Percentiles rank a stretch among this genome's conserved stretches.
Evolutionary conservation across 1,139 yeast species (phyloP).

Genomic region (Pichia sp.): DNA sequence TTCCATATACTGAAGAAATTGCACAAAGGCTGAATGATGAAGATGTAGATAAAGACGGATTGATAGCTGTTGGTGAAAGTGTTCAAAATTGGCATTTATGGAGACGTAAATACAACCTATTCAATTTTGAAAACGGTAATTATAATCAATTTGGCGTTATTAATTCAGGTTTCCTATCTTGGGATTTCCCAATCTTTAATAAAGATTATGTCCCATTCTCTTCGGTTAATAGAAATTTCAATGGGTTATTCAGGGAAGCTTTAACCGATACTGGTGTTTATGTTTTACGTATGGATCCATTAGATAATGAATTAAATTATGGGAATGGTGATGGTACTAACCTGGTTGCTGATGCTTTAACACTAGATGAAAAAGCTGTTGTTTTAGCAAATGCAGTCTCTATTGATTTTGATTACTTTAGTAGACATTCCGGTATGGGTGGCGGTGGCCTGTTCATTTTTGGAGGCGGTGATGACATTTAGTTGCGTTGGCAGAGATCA

Average conservation of each 20-base stretch:
- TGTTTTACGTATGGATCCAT: slow-evolving; percentile 75
- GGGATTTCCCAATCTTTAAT: slow-evolving; percentile 73
- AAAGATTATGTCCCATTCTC: slow-evolving; percentile 56
- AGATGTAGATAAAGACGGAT: slow-evolving; percentile 31
- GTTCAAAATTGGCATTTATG: slow-evolving; percentile 92
- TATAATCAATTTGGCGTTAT: slow-evolving; percentile 74
- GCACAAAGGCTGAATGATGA: neutral
- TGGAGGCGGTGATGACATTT: slow-evolving; percentile 21
- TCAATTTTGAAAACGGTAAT: slow-evolving; percentile 37
- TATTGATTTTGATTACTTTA: slow-evolving; percentile 91
- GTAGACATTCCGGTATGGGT: slow-evolving; percentile 63
- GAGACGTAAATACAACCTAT: slow-evolving; percentile 82
- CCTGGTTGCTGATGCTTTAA: slow-evolving; percentile 33
- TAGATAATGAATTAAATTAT: slow-evolving; percentile 46
- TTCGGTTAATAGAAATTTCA: slow-evolving; percentile 88
- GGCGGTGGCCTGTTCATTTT: slow-evolving; percentile 37
- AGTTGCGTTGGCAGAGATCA: too few species aligned
- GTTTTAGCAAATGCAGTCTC: slow-evolving; percentile 82
- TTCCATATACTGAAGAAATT: slow-evolving; percentile 36
- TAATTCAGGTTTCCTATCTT: slow-evolving; percentile 81
- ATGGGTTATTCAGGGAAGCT: slow-evolving; percentile 85
- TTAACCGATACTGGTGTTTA: slow-evolving; percentile 95
- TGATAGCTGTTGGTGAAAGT: slow-evolving; percentile 63
- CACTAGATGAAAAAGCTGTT: slow-evolving; percentile 79
- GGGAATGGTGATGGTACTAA: slow-evolving; percentile 34